These are phyloP conservation scores for Zasmidium cellare DNA, from an alignment of 2,329 filamentous ascomycete species.

Conservation along the genomic window DNA sequence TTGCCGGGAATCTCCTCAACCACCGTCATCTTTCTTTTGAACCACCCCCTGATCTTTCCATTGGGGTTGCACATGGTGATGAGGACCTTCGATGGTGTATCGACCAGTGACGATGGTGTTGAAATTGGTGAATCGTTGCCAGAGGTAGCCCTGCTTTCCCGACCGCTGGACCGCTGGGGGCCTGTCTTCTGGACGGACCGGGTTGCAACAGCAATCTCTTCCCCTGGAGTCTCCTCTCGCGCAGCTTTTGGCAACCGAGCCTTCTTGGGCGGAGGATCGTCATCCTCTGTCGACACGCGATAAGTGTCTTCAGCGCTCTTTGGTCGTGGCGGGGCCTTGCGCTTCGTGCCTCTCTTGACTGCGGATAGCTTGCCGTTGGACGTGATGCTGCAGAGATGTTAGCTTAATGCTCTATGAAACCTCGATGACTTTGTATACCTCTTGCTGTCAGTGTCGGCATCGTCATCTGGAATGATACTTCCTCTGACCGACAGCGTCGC, in stretches of 20 bases:
- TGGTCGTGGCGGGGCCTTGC: not conserved
- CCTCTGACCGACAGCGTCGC: not conserved
- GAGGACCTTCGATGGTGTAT: constrained; percentile 17
- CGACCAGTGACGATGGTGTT: not conserved
- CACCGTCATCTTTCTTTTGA: constrained; percentile 34
- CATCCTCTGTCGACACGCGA: not conserved
- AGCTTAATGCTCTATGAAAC: not conserved
- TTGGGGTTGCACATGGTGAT: constrained; percentile 21
- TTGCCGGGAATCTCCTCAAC: constrained; percentile 36
- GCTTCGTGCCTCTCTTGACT: not conserved
- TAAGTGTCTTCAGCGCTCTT: not conserved
- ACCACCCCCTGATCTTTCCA: constrained; percentile 29
- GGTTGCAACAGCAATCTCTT: constrained; percentile 1
- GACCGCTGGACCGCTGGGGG: not conserved
- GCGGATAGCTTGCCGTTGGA: not conserved
- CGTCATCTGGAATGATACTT: not conserved
- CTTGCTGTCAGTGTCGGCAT: not conserved
- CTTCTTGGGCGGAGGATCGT: not conserved
- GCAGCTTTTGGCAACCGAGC: not conserved
- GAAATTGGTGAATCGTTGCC: not conserved
- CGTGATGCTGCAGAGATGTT: not conserved
- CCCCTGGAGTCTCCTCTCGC: not conserved
- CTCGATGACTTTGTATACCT: not conserved
- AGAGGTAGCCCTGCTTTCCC: not conserved
- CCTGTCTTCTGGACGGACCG: not conserved